Evolutionary conservation across 371 early-diverging fungal genomes (phyloP).

Genomic region (Zychaea mexicana): DNA sequence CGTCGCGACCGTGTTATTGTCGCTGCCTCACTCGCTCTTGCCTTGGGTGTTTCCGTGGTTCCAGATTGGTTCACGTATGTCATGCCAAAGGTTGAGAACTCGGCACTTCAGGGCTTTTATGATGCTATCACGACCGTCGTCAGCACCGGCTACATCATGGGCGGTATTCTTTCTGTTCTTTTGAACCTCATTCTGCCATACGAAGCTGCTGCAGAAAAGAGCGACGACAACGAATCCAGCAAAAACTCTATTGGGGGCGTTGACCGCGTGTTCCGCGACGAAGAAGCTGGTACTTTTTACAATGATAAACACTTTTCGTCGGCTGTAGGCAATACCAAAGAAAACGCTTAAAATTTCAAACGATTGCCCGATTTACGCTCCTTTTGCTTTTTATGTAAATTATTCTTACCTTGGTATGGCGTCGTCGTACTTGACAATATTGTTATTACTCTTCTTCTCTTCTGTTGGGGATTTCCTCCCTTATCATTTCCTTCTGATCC

Average conservation of each 20-base stretch:
- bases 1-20: slow-evolving; percentile 66
- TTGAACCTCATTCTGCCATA: slow-evolving; percentile 51
- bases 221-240: background rate
- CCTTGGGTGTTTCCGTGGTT: slow-evolving; percentile 55
- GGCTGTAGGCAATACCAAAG: too few relatives aligned
- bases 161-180: slow-evolving; percentile 53
- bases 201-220: slow-evolving; percentile 1
- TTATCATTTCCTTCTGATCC: too few relatives aligned
- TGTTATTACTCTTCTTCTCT: too few relatives aligned
- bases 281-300: slow-evolving; percentile 15
- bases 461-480: too few relatives aligned
- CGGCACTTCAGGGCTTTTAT: slow-evolving; percentile 51
- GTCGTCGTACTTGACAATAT: too few relatives aligned
- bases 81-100: slow-evolving; percentile 39
- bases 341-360: slow-evolving; percentile 3
- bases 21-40: slow-evolving; percentile 48
- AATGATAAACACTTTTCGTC: background rate
- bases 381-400: background rate
- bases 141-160: slow-evolving; percentile 57
- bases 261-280: slow-evolving; percentile 13
- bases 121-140: slow-evolving; percentile 55
- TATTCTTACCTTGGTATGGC: slow-evolving; percentile 5
- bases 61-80: slow-evolving; percentile 58
- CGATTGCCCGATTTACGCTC: background rate
- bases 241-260: slow-evolving; percentile 5